phyloP scores from a whole-genome alignment of 805 yeast species.

The Lipomyces sp. region DNA sequence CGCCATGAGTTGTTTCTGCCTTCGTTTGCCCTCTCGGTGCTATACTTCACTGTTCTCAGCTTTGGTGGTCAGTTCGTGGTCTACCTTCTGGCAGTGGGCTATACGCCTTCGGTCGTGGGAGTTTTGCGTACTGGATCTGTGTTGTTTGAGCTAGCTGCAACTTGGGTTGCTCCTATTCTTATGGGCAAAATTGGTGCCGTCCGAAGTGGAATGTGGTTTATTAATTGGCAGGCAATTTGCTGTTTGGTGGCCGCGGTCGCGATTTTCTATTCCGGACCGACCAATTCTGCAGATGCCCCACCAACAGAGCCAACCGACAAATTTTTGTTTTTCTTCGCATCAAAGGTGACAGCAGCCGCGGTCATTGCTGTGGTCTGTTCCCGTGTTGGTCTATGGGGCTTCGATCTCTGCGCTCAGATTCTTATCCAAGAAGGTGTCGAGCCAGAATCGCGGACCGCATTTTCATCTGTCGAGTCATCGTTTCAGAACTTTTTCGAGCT shows the following conservation, averaged over 20 bases:
- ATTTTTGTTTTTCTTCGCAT: constrained; percentile 39
- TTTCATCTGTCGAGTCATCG: constrained; percentile 47
- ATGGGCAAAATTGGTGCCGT: constrained; percentile 42
- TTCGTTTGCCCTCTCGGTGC: constrained; percentile 43
- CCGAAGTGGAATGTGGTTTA: constrained; percentile 44
- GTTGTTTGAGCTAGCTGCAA: constrained; percentile 46
- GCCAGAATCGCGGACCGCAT: constrained; percentile 45
- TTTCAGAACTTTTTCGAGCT: constrained; percentile 45
- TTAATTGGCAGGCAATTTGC: constrained; percentile 45
- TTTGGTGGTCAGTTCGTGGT: constrained; percentile 50
- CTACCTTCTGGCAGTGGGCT: constrained; percentile 45
- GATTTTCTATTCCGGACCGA: constrained; percentile 26
- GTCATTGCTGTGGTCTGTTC: constrained; percentile 44
- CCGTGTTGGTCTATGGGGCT: constrained; percentile 52
- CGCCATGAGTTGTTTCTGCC: constrained; percentile 43
- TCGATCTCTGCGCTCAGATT: constrained; percentile 48
- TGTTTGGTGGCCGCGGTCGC: constrained; percentile 41
- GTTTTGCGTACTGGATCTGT: constrained; percentile 45
- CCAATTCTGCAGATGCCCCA: not conserved
- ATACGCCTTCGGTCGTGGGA: constrained; percentile 45
- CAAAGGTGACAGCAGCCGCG: constrained; percentile 32
- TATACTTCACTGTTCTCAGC: constrained; percentile 49
- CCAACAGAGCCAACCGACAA: constrained; percentile 8
- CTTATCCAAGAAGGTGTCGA: constrained; percentile 47
- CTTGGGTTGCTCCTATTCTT: constrained; percentile 45